Conservation (phyloP, 306 rosid species). For the Glycine soja region DNA sequence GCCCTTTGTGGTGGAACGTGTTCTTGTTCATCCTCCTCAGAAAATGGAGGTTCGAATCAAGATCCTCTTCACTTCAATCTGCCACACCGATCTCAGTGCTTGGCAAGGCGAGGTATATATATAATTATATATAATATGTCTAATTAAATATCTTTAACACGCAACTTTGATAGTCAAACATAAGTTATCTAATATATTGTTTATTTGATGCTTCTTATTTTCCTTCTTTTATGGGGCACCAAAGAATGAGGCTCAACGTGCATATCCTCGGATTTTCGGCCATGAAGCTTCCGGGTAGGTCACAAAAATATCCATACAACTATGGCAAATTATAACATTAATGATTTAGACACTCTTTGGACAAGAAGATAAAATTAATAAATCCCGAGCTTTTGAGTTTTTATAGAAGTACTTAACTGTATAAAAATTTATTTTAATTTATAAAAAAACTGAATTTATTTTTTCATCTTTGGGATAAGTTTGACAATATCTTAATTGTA, state of each 20-base stretch:
- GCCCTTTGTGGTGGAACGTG: slow-evolving; percentile 66
- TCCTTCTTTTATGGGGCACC: background rate
- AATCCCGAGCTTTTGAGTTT: background rate
- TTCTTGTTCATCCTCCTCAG: slow-evolving; percentile 77
- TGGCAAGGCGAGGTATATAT: slow-evolving; percentile 73
- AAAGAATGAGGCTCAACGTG: slow-evolving; percentile 64
- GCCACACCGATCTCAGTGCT: slow-evolving; percentile 79
- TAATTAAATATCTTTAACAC: background rate
- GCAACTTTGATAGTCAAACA: background rate
- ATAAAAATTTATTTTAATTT: too few species aligned
- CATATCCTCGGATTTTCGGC: slow-evolving; percentile 82
- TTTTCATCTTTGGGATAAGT: too few species aligned
- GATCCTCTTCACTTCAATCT: slow-evolving; percentile 79
- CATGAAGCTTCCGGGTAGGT: slow-evolving; percentile 88
- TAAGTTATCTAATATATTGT: background rate
- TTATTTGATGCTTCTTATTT: background rate
- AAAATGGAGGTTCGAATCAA: slow-evolving; percentile 83
- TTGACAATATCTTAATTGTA: background rate
- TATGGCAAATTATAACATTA: background rate
- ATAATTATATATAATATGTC: too few species aligned
- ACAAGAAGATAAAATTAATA: background rate
- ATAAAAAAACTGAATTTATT: too few species aligned
- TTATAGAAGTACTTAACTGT: too few species aligned
- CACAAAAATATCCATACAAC: background rate
- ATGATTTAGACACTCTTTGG: background rate